A percentile compares a stretch with the other conserved stretches of the same genome.
These are phyloP conservation scores for Lasiosphaeriaceae sp. DNA, from an alignment of 495 filamentous ascomycete genomes.

Conservation along the genomic window DNA sequence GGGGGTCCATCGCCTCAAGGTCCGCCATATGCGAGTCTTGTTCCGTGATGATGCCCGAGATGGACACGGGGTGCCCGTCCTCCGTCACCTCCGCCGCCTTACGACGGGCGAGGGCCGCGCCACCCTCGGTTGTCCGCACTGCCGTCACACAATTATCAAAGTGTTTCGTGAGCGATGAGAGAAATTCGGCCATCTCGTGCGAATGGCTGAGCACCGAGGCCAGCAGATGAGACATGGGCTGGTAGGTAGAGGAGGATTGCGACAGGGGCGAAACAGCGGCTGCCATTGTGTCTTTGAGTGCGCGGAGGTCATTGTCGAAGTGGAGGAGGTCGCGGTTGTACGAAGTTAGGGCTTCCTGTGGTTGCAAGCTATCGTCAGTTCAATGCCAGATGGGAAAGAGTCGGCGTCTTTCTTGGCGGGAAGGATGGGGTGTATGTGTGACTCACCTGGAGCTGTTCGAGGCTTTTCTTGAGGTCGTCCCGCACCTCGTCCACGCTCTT, in stretches of 20 bases:
- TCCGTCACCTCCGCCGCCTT: slow-evolving; percentile 52
- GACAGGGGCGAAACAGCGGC: slow-evolving; percentile 30
- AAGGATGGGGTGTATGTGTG: neutral
- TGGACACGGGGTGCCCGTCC: slow-evolving; percentile 56
- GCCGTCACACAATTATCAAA: slow-evolving; percentile 94
- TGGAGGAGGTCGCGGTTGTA: slow-evolving; percentile 60
- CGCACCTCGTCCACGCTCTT: slow-evolving; percentile 67
- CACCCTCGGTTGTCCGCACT: slow-evolving; percentile 88
- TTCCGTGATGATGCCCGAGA: slow-evolving; percentile 54
- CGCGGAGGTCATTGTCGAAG: slow-evolving; percentile 57
- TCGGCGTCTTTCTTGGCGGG: neutral
- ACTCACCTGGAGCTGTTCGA: slow-evolving; percentile 49
- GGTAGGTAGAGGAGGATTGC: slow-evolving; percentile 37
- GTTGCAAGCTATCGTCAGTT: neutral
- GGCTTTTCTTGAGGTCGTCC: slow-evolving; percentile 61
- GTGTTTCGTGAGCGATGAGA: slow-evolving; percentile 82
- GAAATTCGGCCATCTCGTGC: slow-evolving; percentile 73
- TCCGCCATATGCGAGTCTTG: slow-evolving; percentile 54
- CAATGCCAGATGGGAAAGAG: neutral
- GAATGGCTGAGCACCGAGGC: slow-evolving; percentile 72
- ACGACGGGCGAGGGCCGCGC: slow-evolving; percentile 63
- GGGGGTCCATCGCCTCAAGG: slow-evolving; percentile 66
- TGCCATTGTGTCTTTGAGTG: slow-evolving; percentile 37
- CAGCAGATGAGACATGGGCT: slow-evolving; percentile 64
- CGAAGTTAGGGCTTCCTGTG: slow-evolving; percentile 53